phyloP scores from a whole-genome alignment of 345 rosid species.

The Mallotus nudiflorus region DNA sequence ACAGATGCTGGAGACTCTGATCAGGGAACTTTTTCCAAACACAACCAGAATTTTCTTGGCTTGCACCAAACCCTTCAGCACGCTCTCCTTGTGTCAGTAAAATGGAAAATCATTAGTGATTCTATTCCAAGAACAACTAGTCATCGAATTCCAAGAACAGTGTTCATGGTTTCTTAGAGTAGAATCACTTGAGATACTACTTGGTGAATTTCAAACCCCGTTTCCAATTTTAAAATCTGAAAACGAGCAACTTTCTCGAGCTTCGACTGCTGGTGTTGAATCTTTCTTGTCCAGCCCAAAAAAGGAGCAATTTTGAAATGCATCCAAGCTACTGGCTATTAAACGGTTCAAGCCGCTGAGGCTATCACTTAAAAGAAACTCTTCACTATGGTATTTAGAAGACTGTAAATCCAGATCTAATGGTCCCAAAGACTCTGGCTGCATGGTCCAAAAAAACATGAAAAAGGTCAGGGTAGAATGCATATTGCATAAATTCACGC shows the following conservation, averaged over 20 bases:
- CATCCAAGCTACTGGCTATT: slow-evolving; percentile 91
- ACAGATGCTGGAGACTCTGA: slow-evolving; percentile 16
- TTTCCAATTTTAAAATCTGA: slow-evolving; percentile 45
- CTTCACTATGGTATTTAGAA: slow-evolving; percentile 66
- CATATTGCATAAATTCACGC: slow-evolving; percentile 17
- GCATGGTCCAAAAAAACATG: slow-evolving; percentile 21
- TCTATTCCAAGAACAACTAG: not conserved
- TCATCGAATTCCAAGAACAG: too few relatives aligned
- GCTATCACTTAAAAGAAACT: slow-evolving; percentile 68
- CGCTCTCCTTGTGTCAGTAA: slow-evolving; percentile 25
- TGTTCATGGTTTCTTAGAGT: slow-evolving; percentile 12
- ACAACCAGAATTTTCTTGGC: slow-evolving; percentile 10
- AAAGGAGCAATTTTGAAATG: slow-evolving; percentile 66
- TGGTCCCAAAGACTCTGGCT: slow-evolving; percentile 94
- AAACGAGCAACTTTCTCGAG: slow-evolving; percentile 42
- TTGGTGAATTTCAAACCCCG: slow-evolving; percentile 29
- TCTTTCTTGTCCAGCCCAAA: slow-evolving; percentile 51
- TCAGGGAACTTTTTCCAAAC: slow-evolving; percentile 4
- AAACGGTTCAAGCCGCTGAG: slow-evolving; percentile 82
- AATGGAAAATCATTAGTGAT: slow-evolving; percentile 6
- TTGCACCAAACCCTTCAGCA: slow-evolving; percentile 14
- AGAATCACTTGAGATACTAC: not conserved
- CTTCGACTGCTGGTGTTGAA: slow-evolving; percentile 52
- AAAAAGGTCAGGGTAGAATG: slow-evolving; percentile 1
- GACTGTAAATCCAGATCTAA: slow-evolving; percentile 69